Conservation (phyloP, 179 eudicot species). For the Pouteria campechiana region DNA sequence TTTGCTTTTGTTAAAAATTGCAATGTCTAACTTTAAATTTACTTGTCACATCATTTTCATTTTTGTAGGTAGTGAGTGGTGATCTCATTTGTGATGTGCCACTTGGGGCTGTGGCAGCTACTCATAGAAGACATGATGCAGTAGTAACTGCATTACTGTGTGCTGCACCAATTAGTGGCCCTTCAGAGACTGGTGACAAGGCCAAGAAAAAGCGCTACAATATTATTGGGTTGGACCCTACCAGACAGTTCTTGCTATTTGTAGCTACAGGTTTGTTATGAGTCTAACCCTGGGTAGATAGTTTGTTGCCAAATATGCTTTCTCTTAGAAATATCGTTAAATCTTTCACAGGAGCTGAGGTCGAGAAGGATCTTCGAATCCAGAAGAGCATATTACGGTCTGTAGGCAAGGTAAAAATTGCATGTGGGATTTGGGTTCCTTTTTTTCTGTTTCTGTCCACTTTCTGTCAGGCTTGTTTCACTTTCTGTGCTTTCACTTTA, state of each 20-base stretch:
- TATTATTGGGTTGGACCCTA: constrained; percentile 75
- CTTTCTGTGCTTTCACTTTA: neutral
- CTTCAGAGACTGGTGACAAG: constrained; percentile 87
- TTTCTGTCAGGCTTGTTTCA: neutral
- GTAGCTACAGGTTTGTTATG: constrained; percentile 64
- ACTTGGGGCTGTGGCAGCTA: constrained; percentile 94
- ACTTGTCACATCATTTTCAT: neutral
- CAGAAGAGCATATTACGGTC: constrained; percentile 88
- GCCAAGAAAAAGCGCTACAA: constrained; percentile 73
- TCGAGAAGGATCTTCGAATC: constrained; percentile 71
- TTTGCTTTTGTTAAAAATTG: neutral
- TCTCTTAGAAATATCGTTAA: constrained; percentile 2
- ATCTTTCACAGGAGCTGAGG: constrained; percentile 54
- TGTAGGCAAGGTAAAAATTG: constrained; percentile 64
- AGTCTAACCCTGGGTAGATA: neutral
- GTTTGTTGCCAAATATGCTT: neutral
- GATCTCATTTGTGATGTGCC: constrained; percentile 93
- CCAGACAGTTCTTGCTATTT: constrained; percentile 75
- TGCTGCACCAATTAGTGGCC: constrained; percentile 78
- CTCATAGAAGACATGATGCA: constrained; percentile 95
- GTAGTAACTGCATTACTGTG: constrained; percentile 88
- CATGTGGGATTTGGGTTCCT: neutral
- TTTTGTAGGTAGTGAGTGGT: constrained; percentile 83
- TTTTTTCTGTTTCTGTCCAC: neutral
- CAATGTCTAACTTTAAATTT: neutral